Evolutionary conservation across 2,329 filamentous ascomycete genomes (phyloP), one percentile per base, ranked within the genome.

Genomic region (Tolypocladium pustulatum): DNA sequence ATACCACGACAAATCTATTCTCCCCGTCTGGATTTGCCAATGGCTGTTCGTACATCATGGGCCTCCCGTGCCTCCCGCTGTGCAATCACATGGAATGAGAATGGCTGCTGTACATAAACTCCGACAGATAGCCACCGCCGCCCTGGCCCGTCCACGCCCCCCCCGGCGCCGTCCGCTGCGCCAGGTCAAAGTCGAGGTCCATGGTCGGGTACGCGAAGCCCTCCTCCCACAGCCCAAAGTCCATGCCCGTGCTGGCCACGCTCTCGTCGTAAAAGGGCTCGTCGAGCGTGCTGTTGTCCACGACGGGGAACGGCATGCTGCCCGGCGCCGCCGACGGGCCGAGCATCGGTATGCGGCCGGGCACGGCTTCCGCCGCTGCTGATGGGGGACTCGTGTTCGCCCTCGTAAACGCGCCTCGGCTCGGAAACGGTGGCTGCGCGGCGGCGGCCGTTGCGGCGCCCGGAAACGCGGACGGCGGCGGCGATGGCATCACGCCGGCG

Each of bases 161-260:
- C 27, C 49, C 49, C 9, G 46, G 15, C 43, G 25, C 27, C 53
- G 59, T 25, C n/a, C 68, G 67, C 57, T 71, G 70, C 49, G 66
- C 62, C 27, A 73, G 64, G 51, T 72, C 67, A 49, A 68, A 69
- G 32, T 68, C 68, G 7, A 67, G 61, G 52, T 73, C 70, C 57
- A 71, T 69, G 1, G 68, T 64, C 10, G 71, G 66, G 58, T 73
- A 70, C 4, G 71, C 71, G 59, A 74, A 75, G 0, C 71, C 71
- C 52, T 72, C 71, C 59, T 73, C 72, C 73, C 73, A 75, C 0
- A 73, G 64, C 32, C 66, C 64, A 60, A 71, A 70, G 59, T 74
- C 66, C 68, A 66, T 71, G 6, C 64, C 49, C 49, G 49, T 22
- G 49, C 49, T 52, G 49, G 49, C 43, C 2, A 27, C 63, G 49